Base-by-base conservation (phyloP, 2,329 filamentous ascomycete species). In the Setomelanomma holmii region DNA sequence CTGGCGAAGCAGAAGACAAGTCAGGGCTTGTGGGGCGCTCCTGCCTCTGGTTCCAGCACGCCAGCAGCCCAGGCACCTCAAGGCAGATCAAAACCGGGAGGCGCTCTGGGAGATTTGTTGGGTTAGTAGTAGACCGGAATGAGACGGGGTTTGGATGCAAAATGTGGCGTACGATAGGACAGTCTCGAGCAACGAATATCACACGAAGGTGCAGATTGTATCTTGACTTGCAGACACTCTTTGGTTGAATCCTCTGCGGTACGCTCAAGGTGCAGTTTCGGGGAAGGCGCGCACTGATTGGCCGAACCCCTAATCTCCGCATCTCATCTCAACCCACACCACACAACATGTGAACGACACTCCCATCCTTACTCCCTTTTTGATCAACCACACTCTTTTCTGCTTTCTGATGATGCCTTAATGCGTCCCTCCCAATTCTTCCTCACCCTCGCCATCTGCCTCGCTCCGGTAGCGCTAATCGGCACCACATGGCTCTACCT, bases 1-100 rank as follows among this genome's bases (percentile, higher is more conserved):
- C 86, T 99, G 75, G 93, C 93, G n/a, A 97, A 97, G 81, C 92
- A 97, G 77, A 97, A 98, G 83, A 95, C 92, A 52, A 92, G 88
- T 65, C 92, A 93, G 14, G 92, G 93, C 6, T 91, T 99, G 58
- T 99, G 96, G 92, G 95, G 93, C 16, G 84, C 90, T 0, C 82
- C 89, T 14, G 86, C 41, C 54, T 79, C 61, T 58, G 72, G 60
- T 11, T 55, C 69, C 0, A 69, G 67, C 45, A 73, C 71, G n/a
- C 66, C 70, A 33, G 60, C 60, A 30, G 58, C 60, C 11, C 69
- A 69, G 46, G 50, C 56, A 39, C 56, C 60, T 12, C 66, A 67
- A 49, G 46, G 67, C 21, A 67, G 66, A 38, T 59, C 74, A 22
- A 78, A 73, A 62, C 57, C 68, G 23, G 69, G 71, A 1, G 71